Base-by-base conservation (phyloP, 2,329 filamentous ascomycete species). In the Colletotrichum paranaense region DNA sequence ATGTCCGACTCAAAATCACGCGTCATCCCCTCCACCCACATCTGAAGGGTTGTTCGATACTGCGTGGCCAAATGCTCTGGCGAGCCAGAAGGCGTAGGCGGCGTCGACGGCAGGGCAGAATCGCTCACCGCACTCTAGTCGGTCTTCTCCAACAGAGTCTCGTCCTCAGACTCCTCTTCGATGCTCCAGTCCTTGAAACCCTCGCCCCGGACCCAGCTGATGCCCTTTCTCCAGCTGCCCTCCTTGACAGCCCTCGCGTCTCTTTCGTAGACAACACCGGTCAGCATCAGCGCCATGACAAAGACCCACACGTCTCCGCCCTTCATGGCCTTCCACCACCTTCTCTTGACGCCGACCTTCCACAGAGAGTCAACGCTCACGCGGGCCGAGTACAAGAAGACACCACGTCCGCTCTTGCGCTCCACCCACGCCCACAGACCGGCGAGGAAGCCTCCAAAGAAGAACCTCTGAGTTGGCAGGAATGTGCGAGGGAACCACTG, bases 321-420 rank as follows among this genome's bases (percentile, higher is more conserved):
- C 78, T 89, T 90, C 80, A 97, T 88, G 12, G 94, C 94, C 76
- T 89, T 91, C 95, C 96, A 98, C 91, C 95, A 95, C 1, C 94
- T 90, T 42, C 92, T 87, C 90, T 98, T 98, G 68, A 93, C 90
- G n/a, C 95, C 95, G 0, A 97, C 94, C 86, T 97, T 97, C 94
- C 95, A 98, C 58, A 95, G 82, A 49, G 91, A 94, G 80, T 97
- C 94, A 35, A 98, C 86, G 73, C 93, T 95, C n/a, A 92, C 85
- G 2, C 95, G 89, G 35, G 93, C 91, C 75, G 91, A 92, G 82
- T 97, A 97, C 74, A 98, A 78, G 82, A 97, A 97, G 67, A 94
- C 89, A 1, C 88, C 87, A 19, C 93, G 85, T 55, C 92, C 90
- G 73, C 88, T 85, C 62, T 86, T 86, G 57, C 92, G 87, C 79